A percentile compares a stretch with the other conserved stretches of the same genome.
Evolutionary conservation across 305 asterid genomes (phyloP).

Genomic region (Fraxinus xanthoxyloides): DNA sequence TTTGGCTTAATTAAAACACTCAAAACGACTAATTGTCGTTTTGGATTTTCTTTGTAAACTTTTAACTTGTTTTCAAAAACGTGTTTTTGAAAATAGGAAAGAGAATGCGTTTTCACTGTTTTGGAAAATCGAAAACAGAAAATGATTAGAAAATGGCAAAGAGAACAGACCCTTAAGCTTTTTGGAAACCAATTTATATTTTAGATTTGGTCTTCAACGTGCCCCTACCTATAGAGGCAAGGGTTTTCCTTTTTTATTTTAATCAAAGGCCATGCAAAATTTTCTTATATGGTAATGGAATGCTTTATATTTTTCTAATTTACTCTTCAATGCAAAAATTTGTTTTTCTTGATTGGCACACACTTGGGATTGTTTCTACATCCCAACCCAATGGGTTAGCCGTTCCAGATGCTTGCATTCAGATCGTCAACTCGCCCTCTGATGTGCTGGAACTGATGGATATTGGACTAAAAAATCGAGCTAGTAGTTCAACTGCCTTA

Average conservation of each 20-base stretch:
- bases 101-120: no score
- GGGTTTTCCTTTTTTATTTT: neutral
- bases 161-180: neutral
- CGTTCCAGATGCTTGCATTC: slow-evolving; percentile 76
- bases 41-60: no score
- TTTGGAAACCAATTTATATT: neutral
- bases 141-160: no score
- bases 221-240: neutral
- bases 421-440: slow-evolving; percentile 42
- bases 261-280: neutral
- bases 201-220: neutral
- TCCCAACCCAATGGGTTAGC: slow-evolving; percentile 64
- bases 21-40: no score
- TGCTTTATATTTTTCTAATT: neutral
- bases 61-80: no score
- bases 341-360: slow-evolving; percentile 59
- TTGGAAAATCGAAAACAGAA: no score
- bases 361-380: slow-evolving; percentile 63
- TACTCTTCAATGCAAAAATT: slow-evolving; percentile 3
- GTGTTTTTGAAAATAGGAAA: no score
- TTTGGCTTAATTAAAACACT: no score
- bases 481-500: slow-evolving; percentile 66
- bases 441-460: slow-evolving; percentile 66
- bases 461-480: slow-evolving; percentile 64
- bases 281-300: neutral